A percentile compares a stretch with the other conserved stretches of the same genome.
These are phyloP conservation scores for Phytopythium vexans DNA, from an alignment of 352 stramenopile species.

Conservation along the genomic window DNA sequence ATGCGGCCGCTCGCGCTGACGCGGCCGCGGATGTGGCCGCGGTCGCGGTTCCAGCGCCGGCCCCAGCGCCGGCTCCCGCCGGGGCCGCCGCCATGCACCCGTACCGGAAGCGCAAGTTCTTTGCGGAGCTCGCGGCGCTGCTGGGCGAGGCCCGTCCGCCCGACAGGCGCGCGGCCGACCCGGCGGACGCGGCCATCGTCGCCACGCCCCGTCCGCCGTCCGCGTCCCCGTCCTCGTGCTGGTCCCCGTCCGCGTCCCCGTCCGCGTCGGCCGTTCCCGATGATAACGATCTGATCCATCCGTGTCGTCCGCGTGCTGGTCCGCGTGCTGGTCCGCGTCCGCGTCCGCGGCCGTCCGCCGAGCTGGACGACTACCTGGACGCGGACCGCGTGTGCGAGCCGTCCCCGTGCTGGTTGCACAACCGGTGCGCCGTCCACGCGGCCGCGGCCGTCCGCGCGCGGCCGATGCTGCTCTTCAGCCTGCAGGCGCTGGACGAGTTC, in stretches of 20 bases:
- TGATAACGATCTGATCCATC: neutral
- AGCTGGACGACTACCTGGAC: conserved; percentile 72
- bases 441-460: conserved; percentile 20
- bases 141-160: conserved; percentile 33
- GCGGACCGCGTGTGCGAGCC: conserved; percentile 59
- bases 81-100: conserved; percentile 31
- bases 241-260: neutral
- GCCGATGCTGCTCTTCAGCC: conserved; percentile 71
- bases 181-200: neutral
- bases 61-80: too few relatives aligned
- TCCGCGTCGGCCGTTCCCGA: neutral
- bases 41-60: too few relatives aligned
- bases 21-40: too few relatives aligned
- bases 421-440: conserved; percentile 39
- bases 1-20: too few relatives aligned
- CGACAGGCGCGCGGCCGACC: conserved; percentile 17
- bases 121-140: conserved; percentile 49
- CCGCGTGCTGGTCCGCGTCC: neutral
- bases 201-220: too few relatives aligned
- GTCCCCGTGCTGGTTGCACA: conserved; percentile 55
- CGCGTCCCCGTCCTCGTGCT: conserved; percentile 7
- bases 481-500: conserved; percentile 75
- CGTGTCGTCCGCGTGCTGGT: conserved; percentile 12
- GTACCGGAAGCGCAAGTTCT: conserved; percentile 80
- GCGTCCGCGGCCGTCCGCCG: conserved; percentile 7